These are phyloP conservation scores for Penicillium malachiteum DNA, from an alignment of 495 filamentous ascomycete genomes.

Conservation along the genomic window DNA sequence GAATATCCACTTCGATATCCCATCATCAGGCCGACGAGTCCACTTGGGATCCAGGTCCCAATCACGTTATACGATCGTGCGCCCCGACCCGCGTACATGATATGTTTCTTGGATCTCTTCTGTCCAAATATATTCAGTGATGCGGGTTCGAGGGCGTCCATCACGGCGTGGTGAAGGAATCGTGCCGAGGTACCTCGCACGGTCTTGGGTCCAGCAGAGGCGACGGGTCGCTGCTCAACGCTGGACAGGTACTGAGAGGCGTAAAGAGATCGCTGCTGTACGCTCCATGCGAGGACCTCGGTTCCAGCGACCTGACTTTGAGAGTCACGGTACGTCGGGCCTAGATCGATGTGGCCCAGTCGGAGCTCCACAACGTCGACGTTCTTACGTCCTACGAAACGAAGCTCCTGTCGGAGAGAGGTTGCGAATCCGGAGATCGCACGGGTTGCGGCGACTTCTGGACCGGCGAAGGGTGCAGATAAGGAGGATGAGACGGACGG, in stretches of 20 bases:
- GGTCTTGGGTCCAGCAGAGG: slow-evolving; percentile 41
- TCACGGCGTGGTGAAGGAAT: slow-evolving; percentile 78
- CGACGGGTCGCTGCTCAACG: slow-evolving; percentile 44
- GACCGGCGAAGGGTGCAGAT: slow-evolving; percentile 76
- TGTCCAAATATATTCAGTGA: slow-evolving; percentile 40
- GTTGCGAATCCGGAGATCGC: slow-evolving; percentile 78
- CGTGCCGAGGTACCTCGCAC: slow-evolving; percentile 65
- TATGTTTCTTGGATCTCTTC: slow-evolving; percentile 38
- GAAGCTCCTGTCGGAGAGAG: slow-evolving; percentile 74
- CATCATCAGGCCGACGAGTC: slow-evolving; percentile 87
- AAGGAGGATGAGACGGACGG: slow-evolving; percentile 82
- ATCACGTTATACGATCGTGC: slow-evolving; percentile 81
- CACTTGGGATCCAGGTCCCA: slow-evolving; percentile 76
- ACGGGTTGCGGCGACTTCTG: slow-evolving; percentile 74
- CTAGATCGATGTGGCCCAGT: slow-evolving; percentile 80
- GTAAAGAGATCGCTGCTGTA: slow-evolving; percentile 46
- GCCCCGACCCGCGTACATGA: slow-evolving; percentile 77
- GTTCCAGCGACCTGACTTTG: slow-evolving; percentile 49
- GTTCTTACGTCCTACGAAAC: slow-evolving; percentile 41
- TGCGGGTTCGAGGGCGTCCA: slow-evolving; percentile 71
- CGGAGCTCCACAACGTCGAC: slow-evolving; percentile 80
- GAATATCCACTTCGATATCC: slow-evolving; percentile 55
- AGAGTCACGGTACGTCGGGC: slow-evolving; percentile 39
- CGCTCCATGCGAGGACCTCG: slow-evolving; percentile 67
- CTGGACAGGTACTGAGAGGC: slow-evolving; percentile 44